phyloP scores from a whole-genome alignment of 768 basidiomycete genomes.

The Hericium alpestre region DNA sequence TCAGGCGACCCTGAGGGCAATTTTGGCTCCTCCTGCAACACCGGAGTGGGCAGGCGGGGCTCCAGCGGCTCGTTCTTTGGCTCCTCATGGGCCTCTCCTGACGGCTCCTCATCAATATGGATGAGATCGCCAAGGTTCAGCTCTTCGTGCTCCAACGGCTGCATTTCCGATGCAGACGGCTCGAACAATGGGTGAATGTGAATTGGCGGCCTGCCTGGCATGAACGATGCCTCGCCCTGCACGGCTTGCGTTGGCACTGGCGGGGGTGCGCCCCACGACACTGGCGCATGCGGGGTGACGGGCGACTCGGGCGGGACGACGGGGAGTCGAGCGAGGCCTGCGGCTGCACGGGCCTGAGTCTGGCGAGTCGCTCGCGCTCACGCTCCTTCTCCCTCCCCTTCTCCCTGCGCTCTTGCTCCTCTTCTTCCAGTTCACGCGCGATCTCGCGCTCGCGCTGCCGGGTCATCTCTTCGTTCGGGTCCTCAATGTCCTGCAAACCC shows the following conservation, averaged over 20 bases:
- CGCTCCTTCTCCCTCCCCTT: slow-evolving; percentile 28
- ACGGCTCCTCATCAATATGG: slow-evolving; percentile 13
- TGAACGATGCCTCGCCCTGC: slow-evolving; percentile 19
- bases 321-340: slow-evolving; percentile 27
- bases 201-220: slow-evolving; percentile 18
- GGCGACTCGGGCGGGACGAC: slow-evolving; percentile 69
- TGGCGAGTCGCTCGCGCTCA: slow-evolving; percentile 48
- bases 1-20: background rate
- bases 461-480: slow-evolving; percentile 38
- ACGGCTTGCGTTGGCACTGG: slow-evolving; percentile 40
- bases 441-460: slow-evolving; percentile 34
- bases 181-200: slow-evolving; percentile 27
- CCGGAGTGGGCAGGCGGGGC: background rate
- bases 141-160: slow-evolving; percentile 4
- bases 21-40: background rate
- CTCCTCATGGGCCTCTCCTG: background rate
- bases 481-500: slow-evolving; percentile 84
- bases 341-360: slow-evolving; percentile 31
- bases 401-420: slow-evolving; percentile 50
- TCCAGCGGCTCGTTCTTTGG: slow-evolving; percentile 5
- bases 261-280: slow-evolving; percentile 53
- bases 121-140: slow-evolving; percentile 14
- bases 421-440: slow-evolving; percentile 53
- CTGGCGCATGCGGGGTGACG: slow-evolving; percentile 25
- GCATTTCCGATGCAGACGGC: slow-evolving; percentile 31